Conservation (phyloP, 805 yeast genomes). For the Brettanomyces custersianus region DNA sequence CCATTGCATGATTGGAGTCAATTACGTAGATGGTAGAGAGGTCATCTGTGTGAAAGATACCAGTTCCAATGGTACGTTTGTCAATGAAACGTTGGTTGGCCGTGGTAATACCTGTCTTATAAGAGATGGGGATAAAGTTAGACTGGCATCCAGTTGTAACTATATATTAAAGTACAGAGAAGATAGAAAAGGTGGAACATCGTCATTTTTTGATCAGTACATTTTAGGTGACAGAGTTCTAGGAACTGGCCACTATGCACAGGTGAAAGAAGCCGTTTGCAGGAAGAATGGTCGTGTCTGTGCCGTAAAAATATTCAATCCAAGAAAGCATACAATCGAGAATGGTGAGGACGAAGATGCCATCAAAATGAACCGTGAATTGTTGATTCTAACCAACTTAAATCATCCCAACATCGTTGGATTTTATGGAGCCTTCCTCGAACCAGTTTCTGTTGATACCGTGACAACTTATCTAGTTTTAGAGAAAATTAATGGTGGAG, state of each 20-base stretch:
- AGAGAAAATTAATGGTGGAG: slow-evolving; percentile 70
- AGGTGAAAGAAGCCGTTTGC: slow-evolving; percentile 62
- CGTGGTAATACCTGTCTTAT: slow-evolving; percentile 39
- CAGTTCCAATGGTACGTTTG: slow-evolving; percentile 58
- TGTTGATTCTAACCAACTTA: slow-evolving; percentile 53
- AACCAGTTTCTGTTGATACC: slow-evolving; percentile 38
- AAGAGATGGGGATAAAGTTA: slow-evolving; percentile 55
- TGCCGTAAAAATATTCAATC: slow-evolving; percentile 65
- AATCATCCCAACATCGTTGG: slow-evolving; percentile 66
- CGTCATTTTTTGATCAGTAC: slow-evolving; percentile 49
- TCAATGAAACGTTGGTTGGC: slow-evolving; percentile 48
- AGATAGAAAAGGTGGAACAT: slow-evolving; percentile 9
- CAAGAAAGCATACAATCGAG: slow-evolving; percentile 21
- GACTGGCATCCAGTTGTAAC: slow-evolving; percentile 34
- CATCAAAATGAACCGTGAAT: slow-evolving; percentile 48
- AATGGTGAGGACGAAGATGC: slow-evolving; percentile 11
- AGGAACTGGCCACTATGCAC: slow-evolving; percentile 76
- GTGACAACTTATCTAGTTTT: slow-evolving; percentile 54
- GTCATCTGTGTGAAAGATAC: slow-evolving; percentile 43
- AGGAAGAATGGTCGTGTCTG: slow-evolving; percentile 49
- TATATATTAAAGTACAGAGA: slow-evolving; percentile 21
- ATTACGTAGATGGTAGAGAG: slow-evolving; percentile 28
- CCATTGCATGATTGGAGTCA: slow-evolving; percentile 47
- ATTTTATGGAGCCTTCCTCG: slow-evolving; percentile 45
- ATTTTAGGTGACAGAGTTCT: slow-evolving; percentile 44